Base-by-base conservation (phyloP, 768 basidiomycete species). In the Lactifluus subvellereus region DNA sequence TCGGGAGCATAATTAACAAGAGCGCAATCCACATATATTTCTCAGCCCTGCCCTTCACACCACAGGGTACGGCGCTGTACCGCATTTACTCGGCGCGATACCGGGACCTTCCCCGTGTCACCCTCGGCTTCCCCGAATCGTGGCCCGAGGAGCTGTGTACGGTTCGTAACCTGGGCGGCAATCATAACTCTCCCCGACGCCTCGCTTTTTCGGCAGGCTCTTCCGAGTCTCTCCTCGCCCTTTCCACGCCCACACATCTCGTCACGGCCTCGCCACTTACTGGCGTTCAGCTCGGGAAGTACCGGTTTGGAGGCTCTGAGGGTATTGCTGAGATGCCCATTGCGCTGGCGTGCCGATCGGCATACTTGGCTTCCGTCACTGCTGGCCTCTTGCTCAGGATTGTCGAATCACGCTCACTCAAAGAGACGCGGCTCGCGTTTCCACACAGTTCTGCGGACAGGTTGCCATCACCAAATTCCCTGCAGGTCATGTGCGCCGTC, bases 101-200 rank as follows among this genome's bases (percentile, higher is more conserved):
- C 53, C 42, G n/a, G 13, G 54, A 49, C 62, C 38, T 69, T 18
- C 60, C 68, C 32, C 43, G 54, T 55, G 52, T 72, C 69, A 53
- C 71, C 62, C 61, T 72, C 69, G 47, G 70, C 66, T 51, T 70
- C 68, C 45, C 69, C 64, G 27, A 68, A 50, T 7, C 64, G 64
- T 58, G 69, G 64, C 55, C 61, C 54, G 42, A 71, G 65, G 38
- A 61, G 61, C 53, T 59, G 18, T 54, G 52, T 11, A 64, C 62
- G 11, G 10, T 64, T 47, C 53, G 62, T 42, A 59, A 55, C 53
- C 35, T 64, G 4, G 54, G 54, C 48, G 58, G 62, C 5, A 43
- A 13, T 4, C 53, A 22, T 13, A 42, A 5, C 32, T 43, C 53
- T 27, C 62, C 62, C 16, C 52, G 62, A n/a, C 40, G 4, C 22